These are phyloP conservation scores for Cryoendolithus antarcticus DNA, from an alignment of 2,329 filamentous ascomycete genomes.

Conservation along the genomic window DNA sequence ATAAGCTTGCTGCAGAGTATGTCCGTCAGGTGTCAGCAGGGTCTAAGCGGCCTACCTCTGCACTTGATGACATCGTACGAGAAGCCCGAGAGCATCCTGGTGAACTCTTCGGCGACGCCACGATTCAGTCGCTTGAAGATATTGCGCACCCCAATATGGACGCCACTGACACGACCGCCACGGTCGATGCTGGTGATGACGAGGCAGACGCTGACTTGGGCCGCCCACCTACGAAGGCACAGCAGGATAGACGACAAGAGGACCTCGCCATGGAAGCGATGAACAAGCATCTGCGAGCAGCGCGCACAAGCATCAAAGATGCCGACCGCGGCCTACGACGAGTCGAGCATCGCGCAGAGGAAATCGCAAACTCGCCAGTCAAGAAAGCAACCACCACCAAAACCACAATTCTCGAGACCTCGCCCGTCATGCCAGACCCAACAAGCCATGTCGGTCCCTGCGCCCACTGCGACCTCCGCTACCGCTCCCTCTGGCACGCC, in stretches of 20 bases:
- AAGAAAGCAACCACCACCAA: not conserved
- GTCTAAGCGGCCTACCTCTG: slow-evolving; percentile 12
- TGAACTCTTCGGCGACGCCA: slow-evolving; percentile 31
- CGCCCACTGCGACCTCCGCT: slow-evolving; percentile 14
- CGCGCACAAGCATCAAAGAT: slow-evolving; percentile 32
- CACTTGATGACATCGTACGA: slow-evolving; percentile 29
- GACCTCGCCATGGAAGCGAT: slow-evolving; percentile 29
- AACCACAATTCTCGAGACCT: no score
- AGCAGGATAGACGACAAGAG: slow-evolving; percentile 32
- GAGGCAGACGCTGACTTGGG: slow-evolving; percentile 2
- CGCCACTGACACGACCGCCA: slow-evolving; percentile 13
- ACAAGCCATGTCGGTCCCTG: slow-evolving; percentile 3
- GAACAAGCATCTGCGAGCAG: slow-evolving; percentile 28
- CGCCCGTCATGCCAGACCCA: no score
- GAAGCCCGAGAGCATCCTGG: slow-evolving; percentile 23
- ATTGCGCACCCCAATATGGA: slow-evolving; percentile 24
- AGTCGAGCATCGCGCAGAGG: slow-evolving; percentile 29
- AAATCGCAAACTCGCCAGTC: slow-evolving; percentile 1
- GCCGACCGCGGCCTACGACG: slow-evolving; percentile 31
- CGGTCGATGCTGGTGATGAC: slow-evolving; percentile 9
- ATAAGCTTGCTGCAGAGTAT: not conserved
- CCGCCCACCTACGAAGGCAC: slow-evolving; percentile 23
- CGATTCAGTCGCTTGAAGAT: slow-evolving; percentile 35
- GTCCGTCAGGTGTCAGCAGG: not conserved
- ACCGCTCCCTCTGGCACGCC: slow-evolving; percentile 15